Percentiles rank a stretch among this genome's conserved stretches.
Conservation (phyloP, 768 basidiomycete species). For the Pulveroboletus sp. region DNA sequence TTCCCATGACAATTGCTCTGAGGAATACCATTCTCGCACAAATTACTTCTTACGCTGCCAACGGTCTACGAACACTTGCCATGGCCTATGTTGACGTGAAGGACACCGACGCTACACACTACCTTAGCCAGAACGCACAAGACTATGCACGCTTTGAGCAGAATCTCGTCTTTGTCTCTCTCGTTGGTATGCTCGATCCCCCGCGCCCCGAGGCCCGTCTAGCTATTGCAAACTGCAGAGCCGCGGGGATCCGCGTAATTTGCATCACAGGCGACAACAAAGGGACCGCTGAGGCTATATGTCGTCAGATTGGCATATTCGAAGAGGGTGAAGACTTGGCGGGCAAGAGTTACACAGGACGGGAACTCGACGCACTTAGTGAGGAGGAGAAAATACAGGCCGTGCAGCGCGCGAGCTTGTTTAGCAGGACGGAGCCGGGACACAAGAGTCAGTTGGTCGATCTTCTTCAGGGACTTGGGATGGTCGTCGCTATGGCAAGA, state of each 20-base stretch:
- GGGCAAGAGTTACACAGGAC: slow-evolving; percentile 95
- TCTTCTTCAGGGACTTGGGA: slow-evolving; percentile 81
- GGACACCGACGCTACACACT: slow-evolving; percentile 75
- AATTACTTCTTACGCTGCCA: slow-evolving; percentile 68
- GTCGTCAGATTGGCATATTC: slow-evolving; percentile 93
- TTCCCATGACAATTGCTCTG: slow-evolving; percentile 61
- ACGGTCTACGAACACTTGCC: slow-evolving; percentile 87
- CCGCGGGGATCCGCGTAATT: slow-evolving; percentile 92
- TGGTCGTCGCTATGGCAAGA: slow-evolving; percentile 92
- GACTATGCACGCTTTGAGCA: slow-evolving; percentile 91
- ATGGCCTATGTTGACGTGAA: slow-evolving; percentile 79
- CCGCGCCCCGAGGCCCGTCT: slow-evolving; percentile 88
- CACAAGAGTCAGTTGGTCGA: slow-evolving; percentile 97
- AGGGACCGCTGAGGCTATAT: slow-evolving; percentile 96
- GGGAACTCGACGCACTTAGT: slow-evolving; percentile 79
- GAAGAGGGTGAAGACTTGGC: slow-evolving; percentile 78
- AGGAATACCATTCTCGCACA: slow-evolving; percentile 57
- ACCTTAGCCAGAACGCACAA: slow-evolving; percentile 68
- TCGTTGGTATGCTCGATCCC: slow-evolving; percentile 97
- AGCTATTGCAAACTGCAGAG: slow-evolving; percentile 85
- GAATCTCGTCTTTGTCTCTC: slow-evolving; percentile 87
- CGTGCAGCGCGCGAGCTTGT: slow-evolving; percentile 84
- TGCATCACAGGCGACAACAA: slow-evolving; percentile 99
- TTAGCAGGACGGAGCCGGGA: slow-evolving; percentile 89
- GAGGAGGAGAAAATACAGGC: slow-evolving; percentile 80